Evolutionary conservation across 2,329 filamentous ascomycete genomes (phyloP).

Genomic region (Bipolaris zeicola): DNA sequence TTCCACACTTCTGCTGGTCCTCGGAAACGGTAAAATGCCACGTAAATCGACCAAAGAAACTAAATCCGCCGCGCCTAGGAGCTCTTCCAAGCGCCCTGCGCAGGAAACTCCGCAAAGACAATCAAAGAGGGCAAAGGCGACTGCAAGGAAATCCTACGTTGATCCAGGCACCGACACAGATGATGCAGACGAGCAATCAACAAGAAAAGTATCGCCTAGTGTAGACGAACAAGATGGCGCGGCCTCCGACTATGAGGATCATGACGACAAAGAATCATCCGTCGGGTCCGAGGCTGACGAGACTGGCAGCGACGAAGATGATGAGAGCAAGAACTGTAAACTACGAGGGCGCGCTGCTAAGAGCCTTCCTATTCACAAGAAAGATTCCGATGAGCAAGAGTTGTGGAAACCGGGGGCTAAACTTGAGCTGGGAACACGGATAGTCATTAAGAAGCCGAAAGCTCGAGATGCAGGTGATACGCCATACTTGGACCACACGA

Average conservation of each 20-base stretch:
- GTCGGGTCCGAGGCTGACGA: conserved; percentile 44
- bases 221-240: conserved; percentile 43
- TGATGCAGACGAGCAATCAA: conserved; percentile 21
- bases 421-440: conserved; percentile 63
- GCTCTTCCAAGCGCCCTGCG: conserved; percentile 45
- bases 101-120: conserved; percentile 39
- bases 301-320: conserved; percentile 36
- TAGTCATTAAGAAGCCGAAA: conserved; percentile 68
- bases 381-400: conserved; percentile 51
- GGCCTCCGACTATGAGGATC: conserved; percentile 52
- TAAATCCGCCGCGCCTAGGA: conserved; percentile 25
- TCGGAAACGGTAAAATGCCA: conserved; percentile 31
- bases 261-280: conserved; percentile 37
- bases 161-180: conserved; percentile 38
- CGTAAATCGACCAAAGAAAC: conserved; percentile 32
- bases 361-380: conserved; percentile 30
- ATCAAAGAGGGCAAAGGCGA: conserved; percentile 45
- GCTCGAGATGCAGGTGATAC: conserved; percentile 64
- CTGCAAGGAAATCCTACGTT: conserved; percentile 42
- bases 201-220: conserved; percentile 28
- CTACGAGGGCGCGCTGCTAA: conserved; percentile 25
- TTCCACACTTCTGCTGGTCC: neutral
- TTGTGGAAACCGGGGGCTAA: conserved; percentile 63
- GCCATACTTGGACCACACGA: conserved; percentile 61
- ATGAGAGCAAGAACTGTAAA: conserved; percentile 32